Evolutionary conservation across 139 green algal species (phyloP), one percentile per base, ranked within the genome.

Genomic region (Spirogloea muscicola): DNA sequence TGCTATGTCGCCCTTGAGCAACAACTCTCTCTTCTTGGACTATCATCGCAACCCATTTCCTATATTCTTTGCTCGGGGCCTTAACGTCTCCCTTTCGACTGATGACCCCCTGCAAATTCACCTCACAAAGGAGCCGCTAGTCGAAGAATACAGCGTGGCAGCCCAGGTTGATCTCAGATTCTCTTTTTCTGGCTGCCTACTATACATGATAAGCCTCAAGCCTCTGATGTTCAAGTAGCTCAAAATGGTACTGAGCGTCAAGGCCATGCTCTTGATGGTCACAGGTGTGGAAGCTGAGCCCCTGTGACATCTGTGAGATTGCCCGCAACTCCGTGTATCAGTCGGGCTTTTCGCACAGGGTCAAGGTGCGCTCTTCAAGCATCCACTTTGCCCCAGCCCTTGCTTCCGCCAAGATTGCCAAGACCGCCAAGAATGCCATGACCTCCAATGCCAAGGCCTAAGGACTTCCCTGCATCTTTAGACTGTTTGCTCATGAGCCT

Each of bases 31-130:
- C 25, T 99, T 99, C 87, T 85, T 98, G 55, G 94, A 99, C 88
- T 99, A 99, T 87, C 93, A 98, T 88, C 87, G 86, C 65, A 99
- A 99, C 87, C 94, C 94, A n/a, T 96, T 99, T 84, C 94, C 94
- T 25, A 80, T 87, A 38, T 98, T 98, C 82, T 98, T 99, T 75
- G 91, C 94, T 10, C 87, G 94, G 29, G 94, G 94, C 18, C 85
- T 98, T 21, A 88, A 78, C 29, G 86, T 96, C 5, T 89, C 78
- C 18, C 86, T 97, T 31, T 93, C 41, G 46, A 91, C 87, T 2
- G 87, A 91, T 40, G 87, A 91, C 79, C 88, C 83, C 0, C 69
- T 88, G 34, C 63, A 79, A 72, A 93, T 93, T 68, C 92, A 97
- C 86, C 84, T 97, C 70, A 97, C 94, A 63, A 96, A 95, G 76